Percentiles rank a stretch among this genome's conserved stretches.
Conservation (phyloP, 306 rosid species). For the Fragaria iinumae region DNA sequence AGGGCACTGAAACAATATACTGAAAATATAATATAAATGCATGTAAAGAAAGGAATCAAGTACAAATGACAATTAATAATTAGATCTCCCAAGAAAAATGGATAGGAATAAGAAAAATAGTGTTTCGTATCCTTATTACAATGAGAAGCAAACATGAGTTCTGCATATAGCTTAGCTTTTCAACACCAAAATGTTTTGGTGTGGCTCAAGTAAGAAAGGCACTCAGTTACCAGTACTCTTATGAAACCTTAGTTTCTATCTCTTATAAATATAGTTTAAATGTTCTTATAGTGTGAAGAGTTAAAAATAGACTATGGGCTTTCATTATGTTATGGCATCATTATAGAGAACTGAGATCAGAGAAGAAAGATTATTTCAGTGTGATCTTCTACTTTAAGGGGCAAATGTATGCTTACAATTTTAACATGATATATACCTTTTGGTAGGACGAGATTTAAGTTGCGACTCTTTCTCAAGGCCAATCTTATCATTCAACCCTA, state of each 20-base stretch:
- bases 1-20: not conserved
- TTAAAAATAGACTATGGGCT: not conserved
- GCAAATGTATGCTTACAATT: not conserved
- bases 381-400: not conserved
- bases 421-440: constrained; percentile 51
- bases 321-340: not conserved
- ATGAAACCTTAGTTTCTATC: not conserved
- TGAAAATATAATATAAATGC: not conserved
- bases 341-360: not conserved
- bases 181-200: not conserved
- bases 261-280: not conserved
- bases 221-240: not conserved
- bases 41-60: not conserved
- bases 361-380: not conserved
- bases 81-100: not conserved
- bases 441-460: constrained; percentile 77
- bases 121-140: not conserved
- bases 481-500: constrained; percentile 93
- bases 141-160: not conserved
- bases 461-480: constrained; percentile 98
- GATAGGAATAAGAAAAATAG: not conserved
- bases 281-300: not conserved
- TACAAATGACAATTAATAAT: not conserved
- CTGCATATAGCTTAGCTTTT: not conserved
- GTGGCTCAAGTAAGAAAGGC: not conserved